Conservation (phyloP, 2,329 filamentous ascomycete species). For the Raffaelea deltoideospora region DNA sequence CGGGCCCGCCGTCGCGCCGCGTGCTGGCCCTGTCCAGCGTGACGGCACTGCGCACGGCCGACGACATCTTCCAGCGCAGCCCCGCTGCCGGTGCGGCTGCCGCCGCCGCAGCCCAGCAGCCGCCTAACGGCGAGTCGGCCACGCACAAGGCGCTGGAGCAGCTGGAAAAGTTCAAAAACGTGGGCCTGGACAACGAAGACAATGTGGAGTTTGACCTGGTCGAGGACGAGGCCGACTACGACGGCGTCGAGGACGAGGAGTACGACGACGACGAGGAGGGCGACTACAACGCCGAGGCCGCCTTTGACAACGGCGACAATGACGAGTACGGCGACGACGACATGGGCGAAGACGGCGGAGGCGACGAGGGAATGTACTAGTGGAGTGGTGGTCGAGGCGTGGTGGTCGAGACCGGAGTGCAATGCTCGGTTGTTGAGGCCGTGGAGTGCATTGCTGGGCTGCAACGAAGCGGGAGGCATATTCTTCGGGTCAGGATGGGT, state of each 20-base stretch:
- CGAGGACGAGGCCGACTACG: slow-evolving; percentile 31
- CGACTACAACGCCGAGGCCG: slow-evolving; percentile 45
- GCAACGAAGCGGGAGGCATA: no score
- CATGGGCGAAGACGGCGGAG: slow-evolving; percentile 32
- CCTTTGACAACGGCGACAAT: slow-evolving; percentile 43
- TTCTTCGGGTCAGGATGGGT: no score
- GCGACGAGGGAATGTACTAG: slow-evolving; percentile 14
- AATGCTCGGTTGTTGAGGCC: no score
- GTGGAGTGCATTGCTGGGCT: no score
- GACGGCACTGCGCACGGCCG: slow-evolving; percentile 31
- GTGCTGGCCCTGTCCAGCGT: slow-evolving; percentile 30
- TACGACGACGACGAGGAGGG: slow-evolving; percentile 44
- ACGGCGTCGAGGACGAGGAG: slow-evolving; percentile 28
- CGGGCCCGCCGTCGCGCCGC: not conserved
- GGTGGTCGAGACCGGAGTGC: not conserved
- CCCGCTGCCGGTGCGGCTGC: slow-evolving; percentile 14
- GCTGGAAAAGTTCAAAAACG: slow-evolving; percentile 26
- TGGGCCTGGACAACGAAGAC: slow-evolving; percentile 22
- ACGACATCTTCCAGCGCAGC: slow-evolving; percentile 31
- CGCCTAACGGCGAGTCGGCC: not conserved
- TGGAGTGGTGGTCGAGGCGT: not conserved
- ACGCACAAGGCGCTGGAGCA: slow-evolving; percentile 24
- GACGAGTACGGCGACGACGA: slow-evolving; percentile 31
- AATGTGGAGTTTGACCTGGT: slow-evolving; percentile 31
- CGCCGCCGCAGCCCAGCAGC: slow-evolving; percentile 11